Conservation (phyloP, 192 early-diverging fungal genomes). For the Gigaspora rosea region DNA sequence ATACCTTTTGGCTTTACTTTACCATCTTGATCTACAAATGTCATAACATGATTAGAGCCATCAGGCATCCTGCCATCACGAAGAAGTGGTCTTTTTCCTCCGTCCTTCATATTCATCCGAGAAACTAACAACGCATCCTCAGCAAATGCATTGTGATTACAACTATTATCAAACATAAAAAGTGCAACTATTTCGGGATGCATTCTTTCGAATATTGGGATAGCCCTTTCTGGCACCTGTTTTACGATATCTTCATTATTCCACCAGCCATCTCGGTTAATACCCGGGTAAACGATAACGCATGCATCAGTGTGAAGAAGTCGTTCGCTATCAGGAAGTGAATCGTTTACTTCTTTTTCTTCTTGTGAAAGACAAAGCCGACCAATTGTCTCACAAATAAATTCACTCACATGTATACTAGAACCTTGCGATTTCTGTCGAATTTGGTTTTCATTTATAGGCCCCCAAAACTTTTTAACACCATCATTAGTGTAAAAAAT, state of each 20-base stretch:
- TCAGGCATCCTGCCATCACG: conserved; percentile 3
- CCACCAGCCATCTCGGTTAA: conserved; percentile 9
- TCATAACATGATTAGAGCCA: conserved; percentile 26
- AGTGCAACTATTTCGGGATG: conserved; percentile 1
- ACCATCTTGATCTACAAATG: conserved; percentile 29
- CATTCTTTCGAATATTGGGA: conserved; percentile 21
- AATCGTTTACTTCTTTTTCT: background rate
- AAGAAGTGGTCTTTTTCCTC: conserved; percentile 27
- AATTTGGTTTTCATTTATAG: background rate
- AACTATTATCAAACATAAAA: conserved; percentile 16
- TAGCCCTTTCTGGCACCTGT: conserved; percentile 23
- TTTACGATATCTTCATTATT: conserved; percentile 23
- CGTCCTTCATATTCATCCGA: conserved; percentile 33
- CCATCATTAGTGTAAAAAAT: conserved; percentile 21
- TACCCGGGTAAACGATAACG: background rate
- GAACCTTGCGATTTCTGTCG: background rate
- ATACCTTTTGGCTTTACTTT: conserved; percentile 37
- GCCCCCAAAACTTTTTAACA: background rate
- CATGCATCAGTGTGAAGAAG: conserved; percentile 6
- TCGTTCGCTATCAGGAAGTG: background rate
- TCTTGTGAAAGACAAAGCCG: background rate
- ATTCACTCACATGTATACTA: conserved; percentile 6
- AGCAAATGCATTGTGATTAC: too few relatives aligned
- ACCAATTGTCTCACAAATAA: conserved; percentile 6
- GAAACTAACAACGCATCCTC: too few relatives aligned